Conservation (phyloP, 768 basidiomycete genomes). For the Boletus edulis region DNA sequence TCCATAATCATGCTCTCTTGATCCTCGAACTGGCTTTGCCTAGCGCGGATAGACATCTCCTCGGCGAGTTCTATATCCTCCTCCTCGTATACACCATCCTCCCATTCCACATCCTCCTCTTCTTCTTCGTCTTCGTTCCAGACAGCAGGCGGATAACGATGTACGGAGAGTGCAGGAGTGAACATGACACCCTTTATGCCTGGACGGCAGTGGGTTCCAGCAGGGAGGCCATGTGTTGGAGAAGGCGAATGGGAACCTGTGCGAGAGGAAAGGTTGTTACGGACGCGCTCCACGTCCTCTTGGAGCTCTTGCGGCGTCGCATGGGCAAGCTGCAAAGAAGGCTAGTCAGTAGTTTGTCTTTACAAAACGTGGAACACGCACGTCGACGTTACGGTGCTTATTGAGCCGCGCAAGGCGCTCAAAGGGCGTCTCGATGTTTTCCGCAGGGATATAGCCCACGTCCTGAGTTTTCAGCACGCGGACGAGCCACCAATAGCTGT, state of each 20-base stretch:
- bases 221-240: constrained; percentile 38
- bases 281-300: constrained; percentile 55
- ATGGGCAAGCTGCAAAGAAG: constrained; percentile 28
- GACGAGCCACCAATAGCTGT: constrained; percentile 99
- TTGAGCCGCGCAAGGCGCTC: constrained; percentile 94
- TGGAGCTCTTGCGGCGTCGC: constrained; percentile 52
- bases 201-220: constrained; percentile 20
- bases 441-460: constrained; percentile 98
- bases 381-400: constrained; percentile 96
- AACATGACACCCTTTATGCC: constrained; percentile 64
- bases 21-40: constrained; percentile 36
- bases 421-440: constrained; percentile 98
- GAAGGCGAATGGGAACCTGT: constrained; percentile 49
- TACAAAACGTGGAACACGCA: constrained; percentile 39
- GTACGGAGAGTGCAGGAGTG: constrained; percentile 60
- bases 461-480: constrained; percentile 98
- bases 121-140: constrained; percentile 77
- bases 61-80: constrained; percentile 63
- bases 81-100: constrained; percentile 68
- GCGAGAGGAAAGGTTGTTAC: constrained; percentile 48
- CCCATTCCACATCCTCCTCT: constrained; percentile 51
- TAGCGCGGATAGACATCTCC: constrained; percentile 45
- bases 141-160: constrained; percentile 78
- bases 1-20: constrained; percentile 30
- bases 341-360: neutral